Evolutionary conservation across 192 early-diverging fungal species (phyloP).

Genomic region (Gigaspora rosea): DNA sequence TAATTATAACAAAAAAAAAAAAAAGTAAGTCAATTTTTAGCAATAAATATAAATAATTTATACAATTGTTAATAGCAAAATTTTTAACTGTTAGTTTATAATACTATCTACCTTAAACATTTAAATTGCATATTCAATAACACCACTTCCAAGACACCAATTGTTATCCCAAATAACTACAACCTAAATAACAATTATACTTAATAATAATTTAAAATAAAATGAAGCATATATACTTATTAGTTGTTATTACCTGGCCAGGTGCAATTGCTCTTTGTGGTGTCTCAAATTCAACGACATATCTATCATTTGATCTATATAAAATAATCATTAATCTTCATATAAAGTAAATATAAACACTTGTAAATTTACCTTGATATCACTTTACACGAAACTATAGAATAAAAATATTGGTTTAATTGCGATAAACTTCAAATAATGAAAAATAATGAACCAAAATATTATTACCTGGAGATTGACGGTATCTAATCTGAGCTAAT

Average conservation of each 20-base stretch:
- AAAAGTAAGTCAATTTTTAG: too few species aligned
- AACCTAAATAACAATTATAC: conserved; percentile 18
- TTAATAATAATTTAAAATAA: neutral
- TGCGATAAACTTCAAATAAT: neutral
- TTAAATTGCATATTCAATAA: conserved; percentile 35
- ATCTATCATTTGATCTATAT: conserved; percentile 21
- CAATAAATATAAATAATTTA: too few species aligned
- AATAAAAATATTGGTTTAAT: neutral
- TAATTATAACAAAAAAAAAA: too few species aligned
- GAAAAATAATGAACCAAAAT: neutral
- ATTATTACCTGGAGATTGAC: conserved; percentile 13
- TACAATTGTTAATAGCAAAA: too few species aligned
- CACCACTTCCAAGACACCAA: conserved; percentile 49
- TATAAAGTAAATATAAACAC: neutral
- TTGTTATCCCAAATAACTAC: conserved; percentile 48
- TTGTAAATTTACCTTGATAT: neutral
- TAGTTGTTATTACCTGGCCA: conserved; percentile 35
- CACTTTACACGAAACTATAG: conserved; percentile 11
- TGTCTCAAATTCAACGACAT: conserved; percentile 35
- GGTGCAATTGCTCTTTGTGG: conserved; percentile 45
- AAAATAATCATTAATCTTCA: neutral
- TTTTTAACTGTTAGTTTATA: too few species aligned
- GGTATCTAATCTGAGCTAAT: conserved; percentile 29
- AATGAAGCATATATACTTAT: neutral
- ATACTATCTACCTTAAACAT: neutral